These are phyloP conservation scores for Exophiala xenobiotica DNA, from an alignment of 2,329 filamentous ascomycete species.

Conservation along the genomic window DNA sequence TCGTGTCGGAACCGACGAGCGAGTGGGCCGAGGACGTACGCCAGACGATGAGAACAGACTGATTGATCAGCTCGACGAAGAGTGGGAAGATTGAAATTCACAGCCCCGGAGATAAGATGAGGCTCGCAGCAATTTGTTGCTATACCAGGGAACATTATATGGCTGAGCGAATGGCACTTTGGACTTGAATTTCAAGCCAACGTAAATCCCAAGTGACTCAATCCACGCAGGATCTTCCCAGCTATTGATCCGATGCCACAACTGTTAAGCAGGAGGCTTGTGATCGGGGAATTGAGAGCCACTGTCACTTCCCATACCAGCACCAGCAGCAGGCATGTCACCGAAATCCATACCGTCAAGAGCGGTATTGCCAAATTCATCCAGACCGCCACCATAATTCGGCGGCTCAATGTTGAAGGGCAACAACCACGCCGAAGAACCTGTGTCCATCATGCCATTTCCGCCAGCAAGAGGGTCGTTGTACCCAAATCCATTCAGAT, in stretches of 20 bases:
- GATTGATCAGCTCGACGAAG: constrained; percentile 94
- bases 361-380: constrained; percentile 22
- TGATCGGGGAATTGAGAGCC: constrained; percentile 20
- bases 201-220: too few relatives aligned
- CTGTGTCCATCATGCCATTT: constrained; percentile 15
- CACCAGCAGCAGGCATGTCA: constrained; percentile 11
- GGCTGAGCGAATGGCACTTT: too few relatives aligned
- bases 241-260: too few relatives aligned
- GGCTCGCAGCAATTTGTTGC: neutral
- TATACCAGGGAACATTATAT: too few relatives aligned
- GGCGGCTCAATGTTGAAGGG: constrained; percentile 88
- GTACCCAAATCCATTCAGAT: constrained; percentile 26
- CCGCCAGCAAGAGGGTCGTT: constrained; percentile 20
- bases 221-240: too few relatives aligned
- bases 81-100: constrained; percentile 73
- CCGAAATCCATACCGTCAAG: constrained; percentile 27
- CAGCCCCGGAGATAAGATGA: too few relatives aligned
- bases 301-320: constrained; percentile 10
- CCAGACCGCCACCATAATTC: constrained; percentile 38
- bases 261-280: constrained; percentile 6
- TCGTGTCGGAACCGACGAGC: constrained; percentile 32
- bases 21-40: constrained; percentile 42
- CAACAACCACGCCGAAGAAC: constrained; percentile 74
- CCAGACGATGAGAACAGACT: constrained; percentile 86
- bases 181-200: too few relatives aligned